A percentile compares a stretch with the other conserved stretches of the same genome.
Conservation (phyloP, 805 yeast species). For the Wickerhamiella occidentalis region DNA sequence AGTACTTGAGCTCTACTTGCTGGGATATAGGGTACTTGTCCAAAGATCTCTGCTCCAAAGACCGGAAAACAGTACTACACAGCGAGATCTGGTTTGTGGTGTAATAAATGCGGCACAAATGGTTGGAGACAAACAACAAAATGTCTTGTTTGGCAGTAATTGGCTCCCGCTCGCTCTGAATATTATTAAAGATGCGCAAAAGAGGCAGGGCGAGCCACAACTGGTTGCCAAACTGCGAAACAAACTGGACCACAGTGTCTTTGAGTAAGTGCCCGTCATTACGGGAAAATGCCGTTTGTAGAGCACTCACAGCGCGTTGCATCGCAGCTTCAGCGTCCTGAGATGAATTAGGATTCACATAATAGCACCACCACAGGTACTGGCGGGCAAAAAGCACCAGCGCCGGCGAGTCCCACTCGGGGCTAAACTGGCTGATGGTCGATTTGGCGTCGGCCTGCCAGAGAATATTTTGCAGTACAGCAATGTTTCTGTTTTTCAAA, state of each 20-base stretch:
- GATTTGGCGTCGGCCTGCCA: conserved; percentile 15
- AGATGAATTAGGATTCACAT: conserved; percentile 42
- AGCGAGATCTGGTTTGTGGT: conserved; percentile 32
- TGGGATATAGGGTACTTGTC: conserved; percentile 16
- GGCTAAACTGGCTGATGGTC: conserved; percentile 22
- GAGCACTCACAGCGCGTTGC: conserved; percentile 35
- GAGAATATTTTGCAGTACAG: conserved; percentile 30
- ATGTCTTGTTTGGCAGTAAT: conserved; percentile 34
- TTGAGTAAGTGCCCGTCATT: conserved; percentile 25
- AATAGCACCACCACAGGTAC: conserved; percentile 38
- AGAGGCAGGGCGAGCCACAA: conserved; percentile 42
- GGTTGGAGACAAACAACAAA: conserved; percentile 41
- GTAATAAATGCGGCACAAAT: conserved; percentile 45
- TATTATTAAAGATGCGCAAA: conserved; percentile 48
- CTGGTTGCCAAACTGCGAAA: conserved; percentile 14
- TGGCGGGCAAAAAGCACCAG: conserved; percentile 38
- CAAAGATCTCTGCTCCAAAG: conserved; percentile 40
- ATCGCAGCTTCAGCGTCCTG: conserved; percentile 41
- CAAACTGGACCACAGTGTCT: conserved; percentile 11
- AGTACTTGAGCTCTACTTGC: conserved; percentile 23
- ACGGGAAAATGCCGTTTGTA: conserved; percentile 30
- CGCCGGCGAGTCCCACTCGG: conserved; percentile 33
- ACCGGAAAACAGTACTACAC: conserved; percentile 66
- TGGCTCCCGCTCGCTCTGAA: conserved; percentile 35
- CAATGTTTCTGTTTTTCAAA: conserved; percentile 27